These are phyloP conservation scores for Paecilomyces dactylethromorphus DNA, from an alignment of 2,329 filamentous ascomycete genomes.

Conservation along the genomic window DNA sequence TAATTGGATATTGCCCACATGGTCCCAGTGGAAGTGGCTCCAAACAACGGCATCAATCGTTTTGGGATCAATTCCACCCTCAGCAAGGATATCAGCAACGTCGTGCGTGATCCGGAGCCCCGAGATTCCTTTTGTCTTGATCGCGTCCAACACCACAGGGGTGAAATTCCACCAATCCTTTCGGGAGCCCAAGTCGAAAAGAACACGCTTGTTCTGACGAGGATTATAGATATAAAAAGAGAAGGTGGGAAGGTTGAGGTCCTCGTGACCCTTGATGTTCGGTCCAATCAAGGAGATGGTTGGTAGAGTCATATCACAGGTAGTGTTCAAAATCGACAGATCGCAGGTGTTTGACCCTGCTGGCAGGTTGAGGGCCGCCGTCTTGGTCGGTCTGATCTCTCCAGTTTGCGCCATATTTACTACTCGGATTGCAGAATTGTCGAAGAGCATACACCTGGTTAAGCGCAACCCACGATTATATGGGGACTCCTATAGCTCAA, in stretches of 20 bases:
- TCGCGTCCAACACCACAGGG: slow-evolving; percentile 13
- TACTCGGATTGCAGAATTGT: neutral
- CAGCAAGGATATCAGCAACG: slow-evolving; percentile 26
- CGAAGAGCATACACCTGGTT: neutral
- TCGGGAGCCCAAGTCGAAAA: slow-evolving; percentile 23
- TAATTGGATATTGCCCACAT: slow-evolving; percentile 40
- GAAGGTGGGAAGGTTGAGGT: slow-evolving; percentile 16
- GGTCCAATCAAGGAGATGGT: slow-evolving; percentile 12
- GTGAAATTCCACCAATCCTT: slow-evolving; percentile 24
- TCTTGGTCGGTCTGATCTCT: neutral
- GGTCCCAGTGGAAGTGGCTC: slow-evolving; percentile 46
- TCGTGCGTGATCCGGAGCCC: slow-evolving; percentile 18
- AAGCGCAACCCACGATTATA: neutral
- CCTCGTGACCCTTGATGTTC: slow-evolving; percentile 13
- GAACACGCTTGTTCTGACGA: slow-evolving; percentile 11
- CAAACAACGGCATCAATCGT: slow-evolving; percentile 33
- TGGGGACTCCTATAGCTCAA: neutral
- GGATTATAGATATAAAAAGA: slow-evolving; percentile 14
- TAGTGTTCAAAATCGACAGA: slow-evolving; percentile 13
- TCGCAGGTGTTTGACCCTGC: slow-evolving; percentile 9
- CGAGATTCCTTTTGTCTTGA: slow-evolving; percentile 11
- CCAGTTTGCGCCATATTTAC: neutral
- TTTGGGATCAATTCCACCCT: slow-evolving; percentile 22
- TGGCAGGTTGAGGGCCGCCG: slow-evolving; percentile 7
- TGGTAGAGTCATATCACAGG: slow-evolving; percentile 13